Evolutionary conservation across 768 basidiomycete species (phyloP).

Genomic region (Suillus sp.): DNA sequence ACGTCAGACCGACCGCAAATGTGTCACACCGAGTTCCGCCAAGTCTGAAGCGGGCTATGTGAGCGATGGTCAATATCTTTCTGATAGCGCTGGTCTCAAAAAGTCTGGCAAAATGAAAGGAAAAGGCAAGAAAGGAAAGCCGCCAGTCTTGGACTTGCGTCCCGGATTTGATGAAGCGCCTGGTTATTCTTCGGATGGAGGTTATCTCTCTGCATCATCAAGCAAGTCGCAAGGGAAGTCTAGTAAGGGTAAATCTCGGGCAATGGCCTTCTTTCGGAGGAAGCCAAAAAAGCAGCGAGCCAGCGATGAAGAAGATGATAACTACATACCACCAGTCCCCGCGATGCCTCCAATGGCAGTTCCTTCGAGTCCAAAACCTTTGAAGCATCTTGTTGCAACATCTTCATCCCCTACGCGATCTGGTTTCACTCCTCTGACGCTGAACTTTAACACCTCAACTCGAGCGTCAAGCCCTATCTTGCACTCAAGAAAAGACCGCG

Average conservation of each 20-base stretch:
- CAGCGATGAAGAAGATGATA: conserved; percentile 36
- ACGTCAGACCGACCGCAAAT: conserved; percentile 12
- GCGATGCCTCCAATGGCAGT: conserved; percentile 29
- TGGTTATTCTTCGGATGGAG: conserved; percentile 32
- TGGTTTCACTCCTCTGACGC: conserved; percentile 30
- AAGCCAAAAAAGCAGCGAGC: conserved; percentile 28
- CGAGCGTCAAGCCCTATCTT: conserved; percentile 22
- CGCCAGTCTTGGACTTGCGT: conserved; percentile 19
- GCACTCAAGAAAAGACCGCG: conserved; percentile 22
- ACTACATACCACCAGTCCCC: conserved; percentile 33
- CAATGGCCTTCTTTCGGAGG: conserved; percentile 37
- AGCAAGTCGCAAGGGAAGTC: conserved; percentile 35
- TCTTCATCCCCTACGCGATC: conserved; percentile 32
- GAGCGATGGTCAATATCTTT: conserved; percentile 36
- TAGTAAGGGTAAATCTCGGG: conserved; percentile 32
- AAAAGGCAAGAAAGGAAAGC: conserved; percentile 24
- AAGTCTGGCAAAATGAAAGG: conserved; percentile 24
- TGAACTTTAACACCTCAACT: conserved; percentile 24
- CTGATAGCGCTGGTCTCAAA: conserved; percentile 24
- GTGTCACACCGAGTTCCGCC: conserved; percentile 18
- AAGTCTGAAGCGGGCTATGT: conserved; percentile 27
- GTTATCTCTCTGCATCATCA: conserved; percentile 37
- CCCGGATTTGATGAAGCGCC: conserved; percentile 25
- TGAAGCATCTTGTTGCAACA: conserved; percentile 24
- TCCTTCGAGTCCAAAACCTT: conserved; percentile 32